Conservation (phyloP, 495 filamentous ascomycete species). For the Penicillium steckii region DNA sequence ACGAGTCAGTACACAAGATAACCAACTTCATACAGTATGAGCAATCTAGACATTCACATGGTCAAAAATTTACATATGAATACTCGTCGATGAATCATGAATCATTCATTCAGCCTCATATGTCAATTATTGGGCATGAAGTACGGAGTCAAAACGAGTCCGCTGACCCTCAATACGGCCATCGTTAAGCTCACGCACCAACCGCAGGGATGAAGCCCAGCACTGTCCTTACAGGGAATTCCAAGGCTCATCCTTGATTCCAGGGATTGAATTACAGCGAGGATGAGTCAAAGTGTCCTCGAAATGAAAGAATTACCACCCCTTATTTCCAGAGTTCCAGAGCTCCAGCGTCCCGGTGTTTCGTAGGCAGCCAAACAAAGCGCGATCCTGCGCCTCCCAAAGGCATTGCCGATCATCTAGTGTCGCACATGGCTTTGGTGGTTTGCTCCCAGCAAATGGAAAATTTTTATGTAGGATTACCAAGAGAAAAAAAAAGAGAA, state of each 20-base stretch:
- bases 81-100: not conserved
- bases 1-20: not conserved
- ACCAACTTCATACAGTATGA: not conserved
- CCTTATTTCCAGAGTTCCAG: slow-evolving; percentile 9
- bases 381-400: slow-evolving; percentile 21
- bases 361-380: slow-evolving; percentile 14
- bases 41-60: too few species aligned
- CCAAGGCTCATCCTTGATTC: slow-evolving; percentile 19
- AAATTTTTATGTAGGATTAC: not conserved
- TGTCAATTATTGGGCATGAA: not conserved
- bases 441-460: too few species aligned
- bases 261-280: slow-evolving; percentile 9
- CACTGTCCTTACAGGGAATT: slow-evolving; percentile 27
- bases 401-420: slow-evolving; percentile 27
- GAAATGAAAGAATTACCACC: slow-evolving; percentile 15
- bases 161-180: not conserved
- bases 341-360: not conserved
- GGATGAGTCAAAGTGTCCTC: slow-evolving; percentile 23
- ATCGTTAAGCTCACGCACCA: slow-evolving; percentile 27
- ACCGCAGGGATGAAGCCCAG: slow-evolving; percentile 22
- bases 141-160: not conserved
- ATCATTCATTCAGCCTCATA: not conserved
- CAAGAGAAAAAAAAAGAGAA: not conserved
- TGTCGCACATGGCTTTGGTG: slow-evolving; percentile 25
- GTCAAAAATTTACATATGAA: not conserved